Evolutionary conservation across 257 asterid species (phyloP), one percentile per base, ranked within the genome.

Genomic region (Solanum peruvianum): DNA sequence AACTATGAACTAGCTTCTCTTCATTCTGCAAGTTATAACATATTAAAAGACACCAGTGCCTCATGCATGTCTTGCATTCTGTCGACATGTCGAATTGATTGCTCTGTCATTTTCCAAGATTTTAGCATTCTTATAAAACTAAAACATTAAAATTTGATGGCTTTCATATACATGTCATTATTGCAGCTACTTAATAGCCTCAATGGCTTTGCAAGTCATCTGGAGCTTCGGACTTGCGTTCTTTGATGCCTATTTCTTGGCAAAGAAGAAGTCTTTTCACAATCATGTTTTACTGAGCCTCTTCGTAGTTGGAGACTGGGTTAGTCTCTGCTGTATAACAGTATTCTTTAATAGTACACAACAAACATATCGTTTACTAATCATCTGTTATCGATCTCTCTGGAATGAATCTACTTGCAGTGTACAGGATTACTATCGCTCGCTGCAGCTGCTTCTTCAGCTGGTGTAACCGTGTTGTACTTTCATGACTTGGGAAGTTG

Each of bases 231-330:
- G 92, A 15, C 93, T 91, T 14, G 93, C 92, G 23, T 49, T 82
- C 12, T 62, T 93, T 56, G 95, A 91, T 39, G 95, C 88, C 39
- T 91, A 91, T 52, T 92, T 93, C 47, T 72, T 91, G 87, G 82
- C 89, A 64, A 86, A 82, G 87, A 91, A 91, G 90, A 93, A 91
- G 75, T 89, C 83, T 16, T 89, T 92, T 71, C 95, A 88, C 77
- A 93, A 88, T 82, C 90, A 89, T 23, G 72, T 89, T 20, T 75
- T 91, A 44, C 88, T 93, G 64, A 86, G 93, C 92, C 91, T 93
- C 82, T 91, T 90, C 18, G 92, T 86, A 7, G 93, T 91, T 2
- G 95, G 95, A 73, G 95, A 93, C 70, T 93, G 95, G 95, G 95
- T 93, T 25, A 89, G 95, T 88, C 12, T 80, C 89, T 58, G 6